phyloP scores from a whole-genome alignment of 352 stramenopile genomes.

The Phytophthora sp. region DNA sequence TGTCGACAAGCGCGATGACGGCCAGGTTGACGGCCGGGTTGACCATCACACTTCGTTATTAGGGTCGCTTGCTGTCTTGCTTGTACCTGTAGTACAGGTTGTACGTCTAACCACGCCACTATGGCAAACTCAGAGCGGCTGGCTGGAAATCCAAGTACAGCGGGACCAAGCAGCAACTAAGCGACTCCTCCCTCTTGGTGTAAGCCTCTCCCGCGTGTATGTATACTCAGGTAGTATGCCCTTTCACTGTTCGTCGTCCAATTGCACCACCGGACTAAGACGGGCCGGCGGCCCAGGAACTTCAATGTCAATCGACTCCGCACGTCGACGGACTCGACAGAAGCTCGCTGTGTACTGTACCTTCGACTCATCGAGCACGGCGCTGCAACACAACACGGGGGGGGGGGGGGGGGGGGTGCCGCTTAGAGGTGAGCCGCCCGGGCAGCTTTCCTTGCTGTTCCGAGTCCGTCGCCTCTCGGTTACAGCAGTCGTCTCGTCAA shows the following conservation, averaged over 20 bases:
- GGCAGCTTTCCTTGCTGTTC: conserved; percentile 19
- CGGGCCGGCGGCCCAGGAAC: too few species aligned
- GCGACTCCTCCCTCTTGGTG: background rate
- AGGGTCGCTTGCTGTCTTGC: background rate
- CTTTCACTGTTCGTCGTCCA: conserved; percentile 23
- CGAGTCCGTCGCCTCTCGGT: conserved; percentile 2
- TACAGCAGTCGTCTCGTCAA: background rate
- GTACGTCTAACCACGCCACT: too few species aligned
- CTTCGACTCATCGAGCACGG: background rate
- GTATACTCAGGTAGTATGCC: background rate
- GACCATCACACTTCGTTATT: too few species aligned
- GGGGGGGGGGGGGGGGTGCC: conserved; percentile 6
- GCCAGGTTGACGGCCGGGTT: background rate
- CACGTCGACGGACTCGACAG: conserved; percentile 29
- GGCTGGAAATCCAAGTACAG: too few species aligned
- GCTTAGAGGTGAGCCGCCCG: background rate
- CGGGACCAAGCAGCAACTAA: too few species aligned
- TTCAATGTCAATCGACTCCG: conserved; percentile 9
- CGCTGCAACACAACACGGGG: conserved; percentile 8
- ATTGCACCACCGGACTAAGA: conserved; percentile 14
- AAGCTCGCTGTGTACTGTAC: conserved; percentile 24
- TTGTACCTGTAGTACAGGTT: too few species aligned
- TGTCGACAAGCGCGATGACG: background rate
- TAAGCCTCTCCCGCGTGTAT: background rate
- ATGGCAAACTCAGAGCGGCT: background rate